These are phyloP conservation scores for Dactylellina haptotyla DNA, from an alignment of 2,329 filamentous ascomycete genomes.

Conservation along the genomic window DNA sequence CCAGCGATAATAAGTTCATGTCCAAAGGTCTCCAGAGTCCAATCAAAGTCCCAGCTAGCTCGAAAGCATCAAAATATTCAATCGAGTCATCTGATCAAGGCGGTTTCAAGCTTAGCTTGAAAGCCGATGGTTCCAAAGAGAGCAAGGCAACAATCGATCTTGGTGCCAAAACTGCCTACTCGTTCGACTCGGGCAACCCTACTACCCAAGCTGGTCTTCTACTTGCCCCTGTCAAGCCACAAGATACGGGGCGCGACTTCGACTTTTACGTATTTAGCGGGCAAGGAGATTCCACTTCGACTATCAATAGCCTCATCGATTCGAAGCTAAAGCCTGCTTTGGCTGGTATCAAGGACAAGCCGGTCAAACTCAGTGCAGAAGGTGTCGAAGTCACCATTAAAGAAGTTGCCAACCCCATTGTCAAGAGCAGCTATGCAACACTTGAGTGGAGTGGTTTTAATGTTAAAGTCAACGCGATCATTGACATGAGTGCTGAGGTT, in stretches of 20 bases:
- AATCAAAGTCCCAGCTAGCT: conserved; percentile 7
- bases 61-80: conserved; percentile 17
- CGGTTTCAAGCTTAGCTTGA: conserved; percentile 27
- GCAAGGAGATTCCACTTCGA: conserved; percentile 25
- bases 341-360: conserved; percentile 29
- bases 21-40: conserved; percentile 14
- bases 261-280: conserved; percentile 38
- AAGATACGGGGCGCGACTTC: conserved; percentile 28
- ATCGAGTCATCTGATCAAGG: conserved; percentile 37
- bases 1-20: conserved; percentile 27
- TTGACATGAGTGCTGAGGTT: conserved; percentile 11
- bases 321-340: conserved; percentile 18
- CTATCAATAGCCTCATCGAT: conserved; percentile 25
- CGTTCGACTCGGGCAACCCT: conserved; percentile 16
- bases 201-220: conserved; percentile 25
- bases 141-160: conserved; percentile 32
- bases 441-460: conserved; percentile 4
- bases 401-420: conserved; percentile 11
- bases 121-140: conserved; percentile 19
- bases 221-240: conserved; percentile 30
- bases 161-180: conserved; percentile 29
- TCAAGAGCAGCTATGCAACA: conserved; percentile 33
- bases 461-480: conserved; percentile 23
- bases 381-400: conserved; percentile 26
- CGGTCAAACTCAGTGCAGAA: neutral